Percentiles rank a stretch among this genome's conserved stretches.
Conservation (phyloP, 176 grass and related monocot genomes). For the Zea luxurians region DNA sequence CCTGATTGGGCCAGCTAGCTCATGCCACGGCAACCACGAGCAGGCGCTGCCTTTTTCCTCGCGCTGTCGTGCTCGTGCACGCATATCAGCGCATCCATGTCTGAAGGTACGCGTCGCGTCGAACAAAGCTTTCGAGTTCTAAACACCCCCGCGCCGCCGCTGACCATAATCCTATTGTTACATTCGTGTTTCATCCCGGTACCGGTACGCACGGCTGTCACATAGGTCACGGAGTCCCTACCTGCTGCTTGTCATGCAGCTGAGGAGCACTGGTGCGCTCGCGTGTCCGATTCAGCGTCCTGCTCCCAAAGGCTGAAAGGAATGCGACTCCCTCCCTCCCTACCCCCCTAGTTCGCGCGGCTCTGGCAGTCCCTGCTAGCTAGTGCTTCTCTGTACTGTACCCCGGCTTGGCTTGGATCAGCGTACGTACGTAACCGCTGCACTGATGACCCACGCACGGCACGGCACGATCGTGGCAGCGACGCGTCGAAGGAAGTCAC, state of each 20-base stretch:
- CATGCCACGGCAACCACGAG: slow-evolving; percentile 32
- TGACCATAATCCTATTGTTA: not conserved
- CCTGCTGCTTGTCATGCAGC: not conserved
- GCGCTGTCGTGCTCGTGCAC: slow-evolving; percentile 13
- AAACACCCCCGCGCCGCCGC: too few species aligned
- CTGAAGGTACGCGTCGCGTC: not conserved
- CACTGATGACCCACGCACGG: not conserved
- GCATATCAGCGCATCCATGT: not conserved
- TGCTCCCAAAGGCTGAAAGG: not conserved
- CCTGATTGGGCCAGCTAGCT: slow-evolving; percentile 13
- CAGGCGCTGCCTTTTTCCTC: not conserved
- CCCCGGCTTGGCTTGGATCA: too few species aligned
- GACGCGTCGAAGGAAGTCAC: not conserved
- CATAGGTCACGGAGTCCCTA: not conserved
- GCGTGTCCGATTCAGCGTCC: not conserved
- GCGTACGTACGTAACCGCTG: not conserved
- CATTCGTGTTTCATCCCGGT: not conserved
- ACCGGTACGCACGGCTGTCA: too few species aligned
- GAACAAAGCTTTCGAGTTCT: not conserved
- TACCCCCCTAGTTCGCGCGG: not conserved
- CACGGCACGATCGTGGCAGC: not conserved
- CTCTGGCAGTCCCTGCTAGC: not conserved
- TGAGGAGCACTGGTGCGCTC: not conserved
- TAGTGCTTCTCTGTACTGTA: not conserved
- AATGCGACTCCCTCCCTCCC: not conserved